Base-by-base conservation (phyloP, 228 moss, liverwort and hornwort genomes). In the Sphagnum fallax region DNA sequence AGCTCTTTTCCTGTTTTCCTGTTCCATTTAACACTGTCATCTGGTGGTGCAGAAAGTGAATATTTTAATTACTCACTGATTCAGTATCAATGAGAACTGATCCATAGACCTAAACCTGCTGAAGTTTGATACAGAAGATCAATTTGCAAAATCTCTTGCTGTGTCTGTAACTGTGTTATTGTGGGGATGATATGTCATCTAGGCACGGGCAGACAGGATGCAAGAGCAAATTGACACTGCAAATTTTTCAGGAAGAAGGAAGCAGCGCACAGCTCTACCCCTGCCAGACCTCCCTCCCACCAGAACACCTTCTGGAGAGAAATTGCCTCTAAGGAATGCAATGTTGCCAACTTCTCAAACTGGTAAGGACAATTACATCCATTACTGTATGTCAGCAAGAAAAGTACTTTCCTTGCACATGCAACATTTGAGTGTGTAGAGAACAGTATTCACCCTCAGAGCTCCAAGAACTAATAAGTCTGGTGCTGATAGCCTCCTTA, bases 171-270 rank as follows among this genome's bases (percentile, higher is more conserved):
- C 16, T 49, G 47, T 11, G 47, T 48, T 32, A 4, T 60, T 70
- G 48, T n/a, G 59, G 57, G 48, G 8, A 6, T 60, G 68, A 58
- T 64, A 51, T 76, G 49, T 52, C 81, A 79, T 62, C 18, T 67
- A 93, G 92, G 82, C 67, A 52, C 89, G 83, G 76, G 78, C 73
- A 58, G 93, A 87, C 65, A 67, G 70, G 5, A 83, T 97, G 60
- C 88, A 91, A 73, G 87, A 88, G 32, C 91, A 83, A 75, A 69
- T 88, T 61, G 87, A 89, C 60, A 65, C 77, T 67, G 15, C 76
- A 57, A 88, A 71, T 74, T 89, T 87, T 62, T 65, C 75, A 62
- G 81, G 83, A 66, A 88, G 88, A 79, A 90, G 65, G 60, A 92
- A 75, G 67, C 78, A 77, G 10, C 82, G 85, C 52, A 68, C 81